A percentile compares a stretch with the other conserved stretches of the same genome.
Conservation (phyloP, 164 flowering plant species). For the Chimonanthus salicifolius region DNA sequence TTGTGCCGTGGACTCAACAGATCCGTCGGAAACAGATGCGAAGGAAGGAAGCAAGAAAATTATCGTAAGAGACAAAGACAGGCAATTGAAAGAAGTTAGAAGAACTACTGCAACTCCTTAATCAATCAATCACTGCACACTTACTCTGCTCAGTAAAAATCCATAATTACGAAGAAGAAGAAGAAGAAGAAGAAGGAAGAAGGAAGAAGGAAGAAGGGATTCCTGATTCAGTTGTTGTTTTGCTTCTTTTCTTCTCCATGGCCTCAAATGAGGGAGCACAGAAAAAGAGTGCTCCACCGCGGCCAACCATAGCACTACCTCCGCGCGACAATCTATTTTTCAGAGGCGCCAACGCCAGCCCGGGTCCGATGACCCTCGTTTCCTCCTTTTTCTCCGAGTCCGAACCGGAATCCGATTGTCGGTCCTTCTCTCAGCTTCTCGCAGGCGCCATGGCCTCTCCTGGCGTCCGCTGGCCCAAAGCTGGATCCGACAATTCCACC, state of each 20-base stretch:
- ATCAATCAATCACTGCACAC: too few species aligned
- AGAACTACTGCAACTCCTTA: not conserved
- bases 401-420: slow-evolving; percentile 38
- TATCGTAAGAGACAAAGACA: too few species aligned
- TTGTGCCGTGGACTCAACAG: too few species aligned
- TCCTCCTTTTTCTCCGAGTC: slow-evolving; percentile 64
- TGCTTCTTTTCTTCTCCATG: slow-evolving; percentile 7
- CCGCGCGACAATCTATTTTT: slow-evolving; percentile 49
- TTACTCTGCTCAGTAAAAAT: too few species aligned
- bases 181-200: not conserved
- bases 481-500: slow-evolving; percentile 8
- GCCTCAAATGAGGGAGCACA: slow-evolving; percentile 18
- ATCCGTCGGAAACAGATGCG: too few species aligned
- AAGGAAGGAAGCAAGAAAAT: too few species aligned
- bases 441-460: slow-evolving; percentile 91
- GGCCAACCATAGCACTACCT: slow-evolving; percentile 61
- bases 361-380: slow-evolving; percentile 91
- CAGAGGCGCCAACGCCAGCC: slow-evolving; percentile 46
- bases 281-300: slow-evolving; percentile 17
- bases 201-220: not conserved
- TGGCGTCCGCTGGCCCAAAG: slow-evolving; percentile 5
- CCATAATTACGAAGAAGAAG: not conserved
- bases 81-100: not conserved
- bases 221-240: too few species aligned
- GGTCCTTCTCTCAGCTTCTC: slow-evolving; percentile 84